A percentile compares a stretch with the other conserved stretches of the same genome.
These are phyloP conservation scores for Talaromyces funiculosus DNA, from an alignment of 2,329 filamentous ascomycete species.

Conservation along the genomic window DNA sequence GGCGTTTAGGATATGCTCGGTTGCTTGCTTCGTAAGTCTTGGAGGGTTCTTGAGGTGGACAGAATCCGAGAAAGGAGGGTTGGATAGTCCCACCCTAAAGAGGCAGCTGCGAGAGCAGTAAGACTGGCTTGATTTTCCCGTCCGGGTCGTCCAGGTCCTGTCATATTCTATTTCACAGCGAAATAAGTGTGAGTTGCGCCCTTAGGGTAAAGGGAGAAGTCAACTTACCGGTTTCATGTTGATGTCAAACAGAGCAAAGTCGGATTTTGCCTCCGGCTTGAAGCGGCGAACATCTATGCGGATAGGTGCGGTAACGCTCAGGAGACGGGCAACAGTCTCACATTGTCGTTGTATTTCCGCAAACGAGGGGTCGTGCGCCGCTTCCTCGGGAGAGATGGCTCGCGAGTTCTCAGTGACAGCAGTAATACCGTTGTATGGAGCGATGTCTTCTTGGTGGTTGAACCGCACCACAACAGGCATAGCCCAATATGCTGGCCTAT, in stretches of 20 bases:
- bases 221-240: constrained; percentile 49
- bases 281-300: constrained; percentile 39
- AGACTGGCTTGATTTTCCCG: constrained; percentile 47
- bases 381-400: constrained; percentile 25
- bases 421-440: constrained; percentile 46
- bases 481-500: constrained; percentile 35
- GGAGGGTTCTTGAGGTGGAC: too few relatives aligned
- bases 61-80: too few relatives aligned
- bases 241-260: constrained; percentile 48
- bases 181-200: background rate
- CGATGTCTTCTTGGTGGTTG: constrained; percentile 45
- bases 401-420: constrained; percentile 46
- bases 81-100: constrained; percentile 41
- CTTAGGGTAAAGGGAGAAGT: background rate
- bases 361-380: background rate
- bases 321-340: background rate
- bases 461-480: constrained; percentile 44
- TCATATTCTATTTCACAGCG: constrained; percentile 40
- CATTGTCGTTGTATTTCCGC: background rate
- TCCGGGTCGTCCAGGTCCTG: constrained; percentile 44
- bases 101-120: constrained; percentile 40
- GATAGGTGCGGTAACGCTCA: constrained; percentile 7
- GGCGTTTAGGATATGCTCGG: too few relatives aligned
- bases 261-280: constrained; percentile 21
- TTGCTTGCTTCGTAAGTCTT: too few relatives aligned